Conservation (phyloP, 148 eudicot genomes). For the Rhododendron williamsianum region DNA sequence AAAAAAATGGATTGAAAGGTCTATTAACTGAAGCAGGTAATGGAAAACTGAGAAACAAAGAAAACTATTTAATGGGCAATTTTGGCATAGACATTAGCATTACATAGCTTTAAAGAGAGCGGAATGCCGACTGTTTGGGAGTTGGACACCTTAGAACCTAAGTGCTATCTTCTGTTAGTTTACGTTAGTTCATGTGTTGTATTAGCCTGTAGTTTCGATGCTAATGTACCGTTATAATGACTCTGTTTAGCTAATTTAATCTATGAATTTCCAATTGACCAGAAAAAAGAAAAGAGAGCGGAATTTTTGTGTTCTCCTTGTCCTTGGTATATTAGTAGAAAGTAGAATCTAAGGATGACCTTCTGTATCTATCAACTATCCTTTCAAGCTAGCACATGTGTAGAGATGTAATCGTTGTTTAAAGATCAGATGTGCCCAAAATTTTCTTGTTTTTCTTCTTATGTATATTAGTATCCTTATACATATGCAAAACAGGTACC, state of each 20-base stretch:
- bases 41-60: neutral
- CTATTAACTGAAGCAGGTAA: neutral
- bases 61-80: neutral
- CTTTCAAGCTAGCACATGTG: neutral
- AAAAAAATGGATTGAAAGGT: neutral
- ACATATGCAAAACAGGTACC: slow-evolving; percentile 30
- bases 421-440: neutral
- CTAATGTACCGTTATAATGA: neutral
- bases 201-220: neutral
- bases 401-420: neutral
- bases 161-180: too few species aligned
- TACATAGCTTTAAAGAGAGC: neutral
- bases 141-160: neutral
- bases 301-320: neutral
- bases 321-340: neutral
- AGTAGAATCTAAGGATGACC: neutral
- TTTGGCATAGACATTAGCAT: neutral
- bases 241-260: neutral
- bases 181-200: neutral
- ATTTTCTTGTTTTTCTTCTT: neutral
- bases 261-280: neutral
- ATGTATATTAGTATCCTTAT: neutral
- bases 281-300: neutral
- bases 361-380: neutral
- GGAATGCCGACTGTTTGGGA: neutral